These are phyloP conservation scores for Clavispora asparagi DNA, from an alignment of 805 yeast genomes.

Conservation along the genomic window DNA sequence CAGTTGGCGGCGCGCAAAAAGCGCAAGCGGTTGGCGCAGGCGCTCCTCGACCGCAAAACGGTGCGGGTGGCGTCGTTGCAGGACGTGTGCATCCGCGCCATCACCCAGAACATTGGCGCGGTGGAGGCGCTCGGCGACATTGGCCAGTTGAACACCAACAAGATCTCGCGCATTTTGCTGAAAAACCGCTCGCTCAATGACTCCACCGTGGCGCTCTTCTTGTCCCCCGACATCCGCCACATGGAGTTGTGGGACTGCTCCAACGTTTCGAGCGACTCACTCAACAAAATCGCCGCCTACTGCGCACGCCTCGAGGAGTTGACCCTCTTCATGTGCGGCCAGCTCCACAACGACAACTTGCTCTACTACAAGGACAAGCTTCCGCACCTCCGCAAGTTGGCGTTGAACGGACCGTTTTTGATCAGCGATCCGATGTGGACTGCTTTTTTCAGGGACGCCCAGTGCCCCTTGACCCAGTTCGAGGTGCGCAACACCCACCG, in stretches of 20 bases:
- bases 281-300: conserved; percentile 64
- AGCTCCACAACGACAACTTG: conserved; percentile 72
- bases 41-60: conserved; percentile 68
- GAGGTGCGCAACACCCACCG: conserved; percentile 80
- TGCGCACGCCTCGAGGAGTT: conserved; percentile 69
- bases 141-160: conserved; percentile 65
- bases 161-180: conserved; percentile 70
- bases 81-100: conserved; percentile 68
- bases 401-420: conserved; percentile 87
- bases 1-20: conserved; percentile 64
- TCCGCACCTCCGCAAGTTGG: conserved; percentile 45
- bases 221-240: conserved; percentile 50
- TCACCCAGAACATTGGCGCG: conserved; percentile 62
- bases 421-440: conserved; percentile 77
- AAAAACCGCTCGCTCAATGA: conserved; percentile 77
- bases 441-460: conserved; percentile 57
- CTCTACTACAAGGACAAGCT: conserved; percentile 58
- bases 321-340: conserved; percentile 89
- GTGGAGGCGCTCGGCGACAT: conserved; percentile 86
- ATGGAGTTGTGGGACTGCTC: conserved; percentile 94
- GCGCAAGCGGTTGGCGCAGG: conserved; percentile 77
- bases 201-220: conserved; percentile 66
- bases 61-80: conserved; percentile 67
- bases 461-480: conserved; percentile 50
- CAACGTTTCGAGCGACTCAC: conserved; percentile 58